Conservation (phyloP, 1,139 yeast species). For the Pichia terricola region DNA sequence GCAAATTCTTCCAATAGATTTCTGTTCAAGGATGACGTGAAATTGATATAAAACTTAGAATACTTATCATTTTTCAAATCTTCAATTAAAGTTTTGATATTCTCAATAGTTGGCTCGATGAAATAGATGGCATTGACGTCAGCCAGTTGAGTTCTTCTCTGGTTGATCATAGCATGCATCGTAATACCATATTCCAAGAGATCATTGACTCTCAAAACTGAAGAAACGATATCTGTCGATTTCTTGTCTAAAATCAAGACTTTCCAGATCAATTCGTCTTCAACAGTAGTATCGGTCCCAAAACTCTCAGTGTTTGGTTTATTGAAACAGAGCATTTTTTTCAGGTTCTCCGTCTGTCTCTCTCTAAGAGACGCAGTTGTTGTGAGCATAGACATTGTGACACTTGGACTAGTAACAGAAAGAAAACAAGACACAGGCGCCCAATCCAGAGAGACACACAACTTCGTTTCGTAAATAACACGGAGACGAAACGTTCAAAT, state of each 20-base stretch:
- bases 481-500: too few species aligned
- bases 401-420: too few species aligned
- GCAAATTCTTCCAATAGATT: slow-evolving; percentile 84
- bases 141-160: slow-evolving; percentile 68
- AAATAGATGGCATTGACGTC: slow-evolving; percentile 94
- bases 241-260: slow-evolving; percentile 76
- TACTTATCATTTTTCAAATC: slow-evolving; percentile 71
- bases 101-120: slow-evolving; percentile 76
- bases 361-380: slow-evolving; percentile 17
- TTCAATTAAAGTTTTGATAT: slow-evolving; percentile 54
- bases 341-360: slow-evolving; percentile 35
- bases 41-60: slow-evolving; percentile 73
- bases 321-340: slow-evolving; percentile 62
- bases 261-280: slow-evolving; percentile 78
- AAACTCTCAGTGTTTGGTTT: slow-evolving; percentile 37
- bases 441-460: too few species aligned
- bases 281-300: slow-evolving; percentile 33
- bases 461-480: too few species aligned
- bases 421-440: too few species aligned
- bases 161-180: slow-evolving; percentile 64
- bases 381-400: slow-evolving; percentile 13
- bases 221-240: slow-evolving; percentile 78
- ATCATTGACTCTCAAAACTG: slow-evolving; percentile 85
- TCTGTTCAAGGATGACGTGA: slow-evolving; percentile 71
- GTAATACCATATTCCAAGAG: slow-evolving; percentile 83